Conservation (phyloP, 2,329 filamentous ascomycete genomes). For the Ambrosiella cleistominuta region DNA sequence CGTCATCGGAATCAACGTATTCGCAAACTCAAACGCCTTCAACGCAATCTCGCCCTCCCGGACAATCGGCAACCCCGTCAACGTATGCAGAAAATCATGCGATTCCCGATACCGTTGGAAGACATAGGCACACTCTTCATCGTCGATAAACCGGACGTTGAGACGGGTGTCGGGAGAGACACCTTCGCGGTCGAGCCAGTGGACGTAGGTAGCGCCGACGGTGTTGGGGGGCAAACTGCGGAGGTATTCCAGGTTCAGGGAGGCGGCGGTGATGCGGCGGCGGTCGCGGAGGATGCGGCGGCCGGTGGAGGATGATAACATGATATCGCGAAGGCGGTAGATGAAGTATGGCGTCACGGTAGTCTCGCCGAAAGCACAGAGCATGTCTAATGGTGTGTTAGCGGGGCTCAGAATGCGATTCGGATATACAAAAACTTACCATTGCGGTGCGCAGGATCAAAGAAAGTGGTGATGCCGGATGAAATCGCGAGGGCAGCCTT, state of each 20-base stretch:
- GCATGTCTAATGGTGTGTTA: constrained; percentile 47
- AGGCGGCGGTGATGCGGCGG: constrained; percentile 69
- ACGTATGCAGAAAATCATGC: constrained; percentile 93
- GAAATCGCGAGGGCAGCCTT: constrained; percentile 52
- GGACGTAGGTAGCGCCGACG: constrained; percentile 66
- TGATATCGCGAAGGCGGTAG: constrained; percentile 73
- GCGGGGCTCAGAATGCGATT: background rate
- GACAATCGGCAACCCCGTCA: constrained; percentile 78
- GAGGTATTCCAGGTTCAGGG: constrained; percentile 47
- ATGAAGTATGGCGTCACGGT: constrained; percentile 94
- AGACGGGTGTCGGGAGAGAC: constrained; percentile 82
- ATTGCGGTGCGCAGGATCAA: constrained; percentile 58
- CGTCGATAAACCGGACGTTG: constrained; percentile 74
- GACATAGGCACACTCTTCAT: constrained; percentile 91
- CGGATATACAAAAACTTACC: constrained; percentile 28
- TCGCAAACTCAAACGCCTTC: constrained; percentile 94
- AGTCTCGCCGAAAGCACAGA: constrained; percentile 83
- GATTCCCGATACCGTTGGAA: constrained; percentile 97
- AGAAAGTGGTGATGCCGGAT: constrained; percentile 42
- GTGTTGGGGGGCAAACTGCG: constrained; percentile 54
- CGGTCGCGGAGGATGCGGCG: constrained; percentile 80
- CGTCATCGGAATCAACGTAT: constrained; percentile 89
- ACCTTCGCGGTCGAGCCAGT: constrained; percentile 85
- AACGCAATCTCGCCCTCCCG: constrained; percentile 95
- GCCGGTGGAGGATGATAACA: constrained; percentile 71